Percentiles rank a stretch among this genome's conserved stretches.
Evolutionary conservation across 352 stramenopile genomes (phyloP).

Genomic region (Albugo laibachii): DNA sequence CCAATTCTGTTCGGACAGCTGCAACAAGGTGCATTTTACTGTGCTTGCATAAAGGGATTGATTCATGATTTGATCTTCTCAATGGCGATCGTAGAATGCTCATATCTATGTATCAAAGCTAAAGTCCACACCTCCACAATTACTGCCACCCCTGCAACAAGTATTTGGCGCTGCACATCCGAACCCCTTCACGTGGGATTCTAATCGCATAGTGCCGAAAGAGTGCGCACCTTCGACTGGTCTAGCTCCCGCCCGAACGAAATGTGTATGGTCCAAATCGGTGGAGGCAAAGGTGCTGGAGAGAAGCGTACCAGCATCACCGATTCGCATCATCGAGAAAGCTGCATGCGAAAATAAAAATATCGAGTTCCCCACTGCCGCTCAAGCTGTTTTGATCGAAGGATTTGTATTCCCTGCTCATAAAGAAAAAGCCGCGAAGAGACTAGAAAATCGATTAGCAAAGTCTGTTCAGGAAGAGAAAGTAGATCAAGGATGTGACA

Average conservation of each 20-base stretch:
- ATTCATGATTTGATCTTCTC: background rate
- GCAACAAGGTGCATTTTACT: constrained; percentile 23
- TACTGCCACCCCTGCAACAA: constrained; percentile 54
- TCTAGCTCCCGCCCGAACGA: constrained; percentile 10
- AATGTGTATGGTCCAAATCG: constrained; percentile 56
- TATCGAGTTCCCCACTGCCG: constrained; percentile 24
- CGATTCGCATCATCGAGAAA: constrained; percentile 13
- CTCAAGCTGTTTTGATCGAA: constrained; percentile 57
- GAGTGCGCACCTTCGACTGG: background rate
- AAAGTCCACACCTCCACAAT: constrained; percentile 50
- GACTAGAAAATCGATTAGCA: constrained; percentile 30
- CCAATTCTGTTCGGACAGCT: constrained; percentile 59
- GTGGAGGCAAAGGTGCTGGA: constrained; percentile 47
- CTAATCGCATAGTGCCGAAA: background rate
- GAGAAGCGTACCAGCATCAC: constrained; percentile 5
- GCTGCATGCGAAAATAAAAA: constrained; percentile 1
- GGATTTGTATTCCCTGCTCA: constrained; percentile 69
- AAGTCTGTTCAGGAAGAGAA: constrained; percentile 7
- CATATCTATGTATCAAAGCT: constrained; percentile 36
- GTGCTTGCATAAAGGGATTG: background rate
- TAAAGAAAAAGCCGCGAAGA: constrained; percentile 53
- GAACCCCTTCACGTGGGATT: constrained; percentile 43
- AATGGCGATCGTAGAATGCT: constrained; percentile 30
- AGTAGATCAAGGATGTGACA: constrained; percentile 38
- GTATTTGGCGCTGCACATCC: constrained; percentile 64